Base-by-base conservation (phyloP, 805 yeast species). In the Peterozyma toletana region DNA sequence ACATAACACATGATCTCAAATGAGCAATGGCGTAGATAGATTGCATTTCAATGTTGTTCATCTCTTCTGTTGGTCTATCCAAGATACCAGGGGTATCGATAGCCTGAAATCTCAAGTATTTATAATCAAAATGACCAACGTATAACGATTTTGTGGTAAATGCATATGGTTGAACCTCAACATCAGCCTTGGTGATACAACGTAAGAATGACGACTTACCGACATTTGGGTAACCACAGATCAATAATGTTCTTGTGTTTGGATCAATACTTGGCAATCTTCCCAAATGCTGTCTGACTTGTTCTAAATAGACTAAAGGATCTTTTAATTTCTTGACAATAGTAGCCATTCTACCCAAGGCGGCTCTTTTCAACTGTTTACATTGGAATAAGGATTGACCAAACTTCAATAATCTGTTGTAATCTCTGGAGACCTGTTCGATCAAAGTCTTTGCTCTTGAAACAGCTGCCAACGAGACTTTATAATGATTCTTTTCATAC, bases 11-110 rank as follows among this genome's bases (percentile, higher is more conserved):
- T 29, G 98, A 90, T 63, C 98, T 80, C 66, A 93, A 78, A 68
- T 93, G 99, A 31, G 99, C 99, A 73, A 93, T 89, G 49, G 99
- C 99, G 59, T 93, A 93, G 59, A 93, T 93, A 41, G 96, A 86
- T 72, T 93, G 99, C 99, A 93, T 93, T 73, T 93, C 99, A 66
- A 93, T 93, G 68, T 93, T 93, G 74, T 93, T 93, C 99, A 93
- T 93, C 64, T 93, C 99, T 67, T 93, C 99, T 38, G 97, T 89
- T 48, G 99, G 99, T 66, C 98, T 82, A 68, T 93, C 99, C 63
- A 93, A 74, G 58, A 93, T 90, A 73, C 99, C 99, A 31, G 99
- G 99, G 34, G 99, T 93, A 68, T 93, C 99, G 60, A 93, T 93
- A 45, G 98, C 99, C 73, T 93, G 99, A 73, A 93, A 93, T 60